Conservation (phyloP, 495 filamentous ascomycete genomes). For the Extremus antarcticus region DNA sequence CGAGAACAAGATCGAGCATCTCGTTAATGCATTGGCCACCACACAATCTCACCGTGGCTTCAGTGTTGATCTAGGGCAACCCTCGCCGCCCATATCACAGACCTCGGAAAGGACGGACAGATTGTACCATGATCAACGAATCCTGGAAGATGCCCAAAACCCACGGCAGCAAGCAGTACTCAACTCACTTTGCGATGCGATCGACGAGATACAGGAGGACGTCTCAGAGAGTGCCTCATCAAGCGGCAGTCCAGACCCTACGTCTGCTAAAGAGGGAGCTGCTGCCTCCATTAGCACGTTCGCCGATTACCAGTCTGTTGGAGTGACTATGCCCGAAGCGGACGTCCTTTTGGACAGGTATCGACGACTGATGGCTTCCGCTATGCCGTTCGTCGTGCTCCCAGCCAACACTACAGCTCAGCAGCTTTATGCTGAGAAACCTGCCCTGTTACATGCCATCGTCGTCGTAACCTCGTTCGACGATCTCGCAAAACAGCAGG, state of each 20-base stretch:
- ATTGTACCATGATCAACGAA: neutral
- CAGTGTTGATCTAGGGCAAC: slow-evolving; percentile 11
- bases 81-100: slow-evolving; percentile 18
- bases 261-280: neutral
- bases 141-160: neutral
- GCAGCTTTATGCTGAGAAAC: slow-evolving; percentile 36
- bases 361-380: slow-evolving; percentile 32
- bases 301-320: neutral
- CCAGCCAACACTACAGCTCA: slow-evolving; percentile 33
- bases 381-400: slow-evolving; percentile 40
- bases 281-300: neutral
- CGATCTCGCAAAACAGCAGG: slow-evolving; percentile 26
- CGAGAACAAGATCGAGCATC: slow-evolving; percentile 42
- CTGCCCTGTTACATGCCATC: slow-evolving; percentile 46
- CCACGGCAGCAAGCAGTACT: neutral
- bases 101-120: neutral
- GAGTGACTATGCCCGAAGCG: slow-evolving; percentile 25
- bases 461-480: slow-evolving; percentile 35
- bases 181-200: neutral
- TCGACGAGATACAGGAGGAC: neutral
- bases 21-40: slow-evolving; percentile 37
- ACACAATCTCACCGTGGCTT: neutral
- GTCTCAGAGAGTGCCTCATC: neutral
- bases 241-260: neutral
- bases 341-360: slow-evolving; percentile 34